Base-by-base conservation (phyloP, 352 stramenopile species). In the Globisporangium irregulare region DNA sequence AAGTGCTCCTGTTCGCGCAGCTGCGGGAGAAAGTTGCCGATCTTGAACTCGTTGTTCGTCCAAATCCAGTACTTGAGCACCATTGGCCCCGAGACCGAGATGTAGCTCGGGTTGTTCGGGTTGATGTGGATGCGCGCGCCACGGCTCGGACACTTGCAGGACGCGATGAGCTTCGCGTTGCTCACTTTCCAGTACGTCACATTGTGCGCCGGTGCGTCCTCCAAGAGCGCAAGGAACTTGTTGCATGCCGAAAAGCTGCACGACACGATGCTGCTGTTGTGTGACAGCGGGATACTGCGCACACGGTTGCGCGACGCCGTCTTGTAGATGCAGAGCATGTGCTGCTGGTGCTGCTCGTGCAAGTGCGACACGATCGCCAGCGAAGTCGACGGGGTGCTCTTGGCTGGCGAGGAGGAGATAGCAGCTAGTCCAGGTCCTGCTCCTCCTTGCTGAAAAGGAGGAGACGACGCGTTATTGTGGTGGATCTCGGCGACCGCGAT, bases 161-260 rank as follows among this genome's bases (percentile, higher is more conserved):
- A 84, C 27, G 85, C 80, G 24, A 95, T 57, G 36, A 95, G 75
- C 62, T 93, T 93, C n/a, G 77, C 72, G 20, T 79, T 93, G 69
- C 78, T 84, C 50, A 90, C 77, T 67, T 95, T 93, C 85, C 84
- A 95, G 66, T 92, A 93, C 32, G 81, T 88, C 27, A 95, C 77
- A 24, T 77, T 86, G 62, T 93, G 82, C 3, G 81, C 72, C 46
- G 86, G 87, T 20, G 85, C 79, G 50, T 93, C 85, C 46, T 93
- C 84, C 1, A 93, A 74, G 59, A 92, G 76, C 0, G 74, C 84
- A 1, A 95, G 62, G 66, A 87, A 92, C 68, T 93, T 95, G 72
- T 88, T 92, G 62, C 92, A 87, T 0, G 73, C 62, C 4, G 82
- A 91, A 54, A 95, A 93, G 32, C 73, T 77, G 53, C 81, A 88